Evolutionary conservation across 306 rosid genomes (phyloP).

Genomic region (Cicer yamashitae): DNA sequence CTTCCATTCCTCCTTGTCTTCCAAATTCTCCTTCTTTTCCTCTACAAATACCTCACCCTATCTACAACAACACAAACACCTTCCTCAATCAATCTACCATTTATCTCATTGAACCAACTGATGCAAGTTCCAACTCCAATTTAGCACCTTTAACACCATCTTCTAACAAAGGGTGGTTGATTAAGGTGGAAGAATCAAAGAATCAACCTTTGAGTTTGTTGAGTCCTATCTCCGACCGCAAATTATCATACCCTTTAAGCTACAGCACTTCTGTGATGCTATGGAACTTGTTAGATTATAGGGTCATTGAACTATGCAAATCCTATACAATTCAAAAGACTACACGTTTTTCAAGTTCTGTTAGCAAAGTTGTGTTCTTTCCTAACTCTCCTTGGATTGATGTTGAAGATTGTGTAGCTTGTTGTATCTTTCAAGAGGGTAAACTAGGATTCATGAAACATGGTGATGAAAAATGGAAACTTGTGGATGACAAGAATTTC

Average conservation of each 20-base stretch:
- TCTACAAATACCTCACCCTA: conserved; percentile 45
- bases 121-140: not conserved
- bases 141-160: conserved; percentile 15
- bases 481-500: conserved; percentile 50
- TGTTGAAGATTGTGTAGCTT: conserved; percentile 39
- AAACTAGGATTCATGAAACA: conserved; percentile 54
- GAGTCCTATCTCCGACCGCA: conserved; percentile 49
- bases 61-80: not conserved
- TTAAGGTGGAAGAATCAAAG: conserved; percentile 50
- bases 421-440: conserved; percentile 55
- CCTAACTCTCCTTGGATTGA: conserved; percentile 51
- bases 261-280: not conserved
- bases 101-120: conserved; percentile 45
- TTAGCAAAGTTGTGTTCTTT: conserved; percentile 55
- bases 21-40: conserved; percentile 48
- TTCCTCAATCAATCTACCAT: conserved; percentile 44
- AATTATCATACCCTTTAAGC: conserved; percentile 13
- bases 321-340: conserved; percentile 39
- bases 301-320: conserved; percentile 49
- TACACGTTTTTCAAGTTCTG: not conserved
- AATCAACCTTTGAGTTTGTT: conserved; percentile 39
- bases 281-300: conserved; percentile 45
- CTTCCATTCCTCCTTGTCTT: conserved; percentile 50
- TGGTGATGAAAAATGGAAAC: conserved; percentile 55
- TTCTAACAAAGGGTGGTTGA: conserved; percentile 46